Conservation (phyloP, 2,329 filamentous ascomycete species). For the Venturiaceae sp. region DNA sequence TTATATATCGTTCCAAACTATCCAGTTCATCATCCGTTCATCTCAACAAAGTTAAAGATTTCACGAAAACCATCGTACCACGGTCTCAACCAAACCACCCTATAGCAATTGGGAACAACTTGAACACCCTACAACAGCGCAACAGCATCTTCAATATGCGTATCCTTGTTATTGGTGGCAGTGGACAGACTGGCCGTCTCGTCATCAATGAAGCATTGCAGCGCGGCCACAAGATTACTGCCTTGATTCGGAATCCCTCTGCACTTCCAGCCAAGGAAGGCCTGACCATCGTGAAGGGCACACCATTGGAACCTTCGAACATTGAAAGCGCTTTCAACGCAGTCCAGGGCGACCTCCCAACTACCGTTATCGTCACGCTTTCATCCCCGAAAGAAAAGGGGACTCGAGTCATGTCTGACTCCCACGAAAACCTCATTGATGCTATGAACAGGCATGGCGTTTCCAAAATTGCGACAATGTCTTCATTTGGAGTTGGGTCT, state of each 20-base stretch:
- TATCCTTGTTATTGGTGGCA: conserved; percentile 38
- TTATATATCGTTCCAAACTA: too few species aligned
- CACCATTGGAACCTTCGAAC: conserved; percentile 21
- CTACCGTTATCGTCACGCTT: conserved; percentile 40
- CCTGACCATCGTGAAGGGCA: conserved; percentile 31
- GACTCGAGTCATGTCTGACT: conserved; percentile 36
- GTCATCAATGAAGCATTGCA: conserved; percentile 30
- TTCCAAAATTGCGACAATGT: conserved; percentile 39
- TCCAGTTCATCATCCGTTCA: too few species aligned
- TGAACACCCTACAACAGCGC: too few species aligned
- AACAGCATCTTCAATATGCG: too few species aligned
- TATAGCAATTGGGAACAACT: too few species aligned
- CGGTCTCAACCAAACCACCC: too few species aligned
- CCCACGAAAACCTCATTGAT: conserved; percentile 22
- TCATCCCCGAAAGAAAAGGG: conserved; percentile 35
- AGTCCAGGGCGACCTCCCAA: conserved; percentile 10
- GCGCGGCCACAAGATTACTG: conserved; percentile 32
- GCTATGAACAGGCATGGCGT: conserved; percentile 18
- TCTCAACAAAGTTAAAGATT: too few species aligned
- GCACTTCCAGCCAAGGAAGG: conserved; percentile 19
- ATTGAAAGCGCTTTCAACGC: background rate
- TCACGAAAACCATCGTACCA: too few species aligned
- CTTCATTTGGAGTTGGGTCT: conserved; percentile 38
- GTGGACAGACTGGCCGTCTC: conserved; percentile 37
- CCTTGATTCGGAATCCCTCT: conserved; percentile 32